Base-by-base conservation (phyloP, 2,329 filamentous ascomycete genomes). In the Phaeosphaeria sp. region DNA sequence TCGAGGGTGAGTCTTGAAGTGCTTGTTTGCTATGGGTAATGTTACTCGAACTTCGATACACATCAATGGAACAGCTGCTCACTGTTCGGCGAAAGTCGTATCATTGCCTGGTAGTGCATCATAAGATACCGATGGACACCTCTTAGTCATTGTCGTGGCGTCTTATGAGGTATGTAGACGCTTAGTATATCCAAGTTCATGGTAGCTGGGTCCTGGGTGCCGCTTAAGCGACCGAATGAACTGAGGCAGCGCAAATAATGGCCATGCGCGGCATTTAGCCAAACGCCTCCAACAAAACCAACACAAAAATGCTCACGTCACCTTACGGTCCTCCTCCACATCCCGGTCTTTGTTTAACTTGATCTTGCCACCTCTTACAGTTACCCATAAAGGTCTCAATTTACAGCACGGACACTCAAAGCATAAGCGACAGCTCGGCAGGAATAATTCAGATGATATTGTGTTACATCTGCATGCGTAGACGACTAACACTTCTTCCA, bases 401-500 rank as follows among this genome's bases (percentile, higher is more conserved):
- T 30, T 5, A 15, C 6, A 36, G 11, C 13, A 36, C 13, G 30
- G 13, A 15, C 30, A 13, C 9, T 36, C 9, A 5, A 36, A 7
- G 5, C 13, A 15, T 36, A 3, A 15, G 5, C 13, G 13, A 11
- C 11, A 30, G 25, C 25, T 30, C 11, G 11, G 11, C 11, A 11
- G 11, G 25, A 30, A 11, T 36, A 13, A 9, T 36, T 15, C 30
- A 36, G 13, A 36, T 7, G 30, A 36, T 11, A 13, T 7, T 36
- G 6, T 36, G 6, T 15, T 36, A 6, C 13, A 36, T 15, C 13
- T 3, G 11, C 6, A 18, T 43, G 3, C 3, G 7, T 18, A 11
- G n/a, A 50, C 18, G 3, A 27, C 64, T 49, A 69, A 53, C 67
- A 68, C 47, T 65, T 70, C 54, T 55, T 69, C 70, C 65, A 71